A percentile compares a stretch with the other conserved stretches of the same genome.
phyloP scores from a whole-genome alignment of 176 grass and related monocot species.

The Triticum turgidum region DNA sequence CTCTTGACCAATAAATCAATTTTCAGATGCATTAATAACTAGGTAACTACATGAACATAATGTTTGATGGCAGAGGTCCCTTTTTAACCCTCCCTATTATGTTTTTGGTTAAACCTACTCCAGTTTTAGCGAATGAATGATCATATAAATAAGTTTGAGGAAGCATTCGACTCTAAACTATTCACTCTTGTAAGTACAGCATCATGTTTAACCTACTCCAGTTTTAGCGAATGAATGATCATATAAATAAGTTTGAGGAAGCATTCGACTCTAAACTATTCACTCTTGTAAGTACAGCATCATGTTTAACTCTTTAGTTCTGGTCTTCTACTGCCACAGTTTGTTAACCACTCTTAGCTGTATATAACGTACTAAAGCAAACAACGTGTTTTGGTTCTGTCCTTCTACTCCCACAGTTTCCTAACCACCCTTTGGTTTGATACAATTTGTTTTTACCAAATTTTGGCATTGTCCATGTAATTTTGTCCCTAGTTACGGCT shows the following conservation, averaged over 20 bases:
- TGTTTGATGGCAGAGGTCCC: not conserved
- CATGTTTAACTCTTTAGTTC: not conserved
- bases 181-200: not conserved
- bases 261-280: not conserved
- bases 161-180: not conserved
- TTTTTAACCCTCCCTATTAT: not conserved
- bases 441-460: not conserved
- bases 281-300: not conserved
- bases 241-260: not conserved
- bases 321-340: not conserved
- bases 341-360: not conserved
- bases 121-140: not conserved
- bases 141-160: not conserved
- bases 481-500: not conserved
- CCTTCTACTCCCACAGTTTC: not conserved
- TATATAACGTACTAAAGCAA: not conserved
- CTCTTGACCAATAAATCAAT: not conserved
- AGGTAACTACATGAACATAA: not conserved
- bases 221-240: not conserved
- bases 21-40: not conserved
- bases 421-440: not conserved
- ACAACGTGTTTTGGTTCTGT: not conserved
- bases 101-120: not conserved
- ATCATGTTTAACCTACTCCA: not conserved
- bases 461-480: not conserved